Evolutionary conservation across 352 stramenopile genomes (phyloP).

Genomic region (Saprolegnia parasitica): DNA sequence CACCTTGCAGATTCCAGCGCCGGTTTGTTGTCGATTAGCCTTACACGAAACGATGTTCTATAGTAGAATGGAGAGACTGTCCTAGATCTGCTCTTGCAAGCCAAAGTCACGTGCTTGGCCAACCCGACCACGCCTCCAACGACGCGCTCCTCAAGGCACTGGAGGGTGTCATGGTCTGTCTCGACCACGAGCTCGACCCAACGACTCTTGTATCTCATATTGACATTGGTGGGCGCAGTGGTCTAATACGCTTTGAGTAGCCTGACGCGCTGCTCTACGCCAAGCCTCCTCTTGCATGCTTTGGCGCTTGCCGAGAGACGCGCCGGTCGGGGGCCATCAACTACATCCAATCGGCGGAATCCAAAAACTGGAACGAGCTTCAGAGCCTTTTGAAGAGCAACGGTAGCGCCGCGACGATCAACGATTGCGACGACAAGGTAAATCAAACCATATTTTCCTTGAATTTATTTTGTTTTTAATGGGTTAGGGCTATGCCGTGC

Average conservation of each 20-base stretch:
- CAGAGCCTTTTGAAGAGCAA: neutral
- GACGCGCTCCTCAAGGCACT: too few relatives aligned
- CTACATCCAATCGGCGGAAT: neutral
- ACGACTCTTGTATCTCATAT: neutral
- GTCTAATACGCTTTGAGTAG: neutral
- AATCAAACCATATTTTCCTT: neutral
- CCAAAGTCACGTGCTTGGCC: too few relatives aligned
- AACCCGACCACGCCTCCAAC: too few relatives aligned
- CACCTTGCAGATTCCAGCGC: neutral
- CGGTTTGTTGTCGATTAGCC: neutral
- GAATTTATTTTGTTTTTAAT: neutral
- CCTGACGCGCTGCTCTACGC: neutral
- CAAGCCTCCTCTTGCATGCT: neutral
- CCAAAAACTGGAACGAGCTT: slow-evolving; percentile 1
- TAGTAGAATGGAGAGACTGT: neutral
- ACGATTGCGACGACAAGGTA: neutral
- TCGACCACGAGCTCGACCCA: too few relatives aligned
- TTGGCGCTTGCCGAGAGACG: neutral
- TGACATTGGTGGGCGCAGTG: neutral
- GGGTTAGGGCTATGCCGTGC: slow-evolving; percentile 3
- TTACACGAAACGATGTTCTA: too few relatives aligned
- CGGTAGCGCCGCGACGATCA: neutral
- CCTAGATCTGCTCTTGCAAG: neutral
- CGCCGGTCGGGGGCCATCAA: neutral
- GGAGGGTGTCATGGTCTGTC: too few relatives aligned